These are phyloP conservation scores for Geotrichum siamense DNA, from an alignment of 1,139 yeast species.

Conservation along the genomic window DNA sequence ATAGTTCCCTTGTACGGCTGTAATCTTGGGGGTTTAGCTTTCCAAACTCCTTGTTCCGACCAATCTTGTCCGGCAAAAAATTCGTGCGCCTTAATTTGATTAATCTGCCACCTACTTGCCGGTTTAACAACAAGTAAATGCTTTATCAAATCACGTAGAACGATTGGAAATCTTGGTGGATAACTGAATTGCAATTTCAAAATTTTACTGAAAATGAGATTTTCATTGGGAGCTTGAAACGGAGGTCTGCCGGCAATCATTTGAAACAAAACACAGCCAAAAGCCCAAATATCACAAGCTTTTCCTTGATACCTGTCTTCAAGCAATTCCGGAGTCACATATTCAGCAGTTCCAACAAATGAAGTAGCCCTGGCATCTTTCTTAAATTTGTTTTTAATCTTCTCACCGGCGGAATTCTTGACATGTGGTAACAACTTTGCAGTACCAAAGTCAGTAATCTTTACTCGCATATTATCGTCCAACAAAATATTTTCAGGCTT, in stretches of 20 bases:
- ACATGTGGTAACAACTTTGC: constrained; percentile 61
- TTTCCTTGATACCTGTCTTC: constrained; percentile 79
- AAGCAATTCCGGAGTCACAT: constrained; percentile 87
- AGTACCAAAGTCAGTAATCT: constrained; percentile 97
- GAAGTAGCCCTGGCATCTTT: constrained; percentile 67
- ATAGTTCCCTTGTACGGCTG: constrained; percentile 56
- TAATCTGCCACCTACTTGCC: constrained; percentile 53
- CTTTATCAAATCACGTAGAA: constrained; percentile 65
- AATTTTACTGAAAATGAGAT: constrained; percentile 86
- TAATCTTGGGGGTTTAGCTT: constrained; percentile 60
- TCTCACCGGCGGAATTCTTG: constrained; percentile 31
- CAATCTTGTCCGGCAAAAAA: constrained; percentile 68
- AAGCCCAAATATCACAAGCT: constrained; percentile 91
- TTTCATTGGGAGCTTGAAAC: constrained; percentile 89
- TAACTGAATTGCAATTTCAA: constrained; percentile 76
- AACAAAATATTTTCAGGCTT: constrained; percentile 85
- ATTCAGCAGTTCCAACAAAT: constrained; percentile 80
- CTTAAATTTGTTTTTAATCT: constrained; percentile 30
- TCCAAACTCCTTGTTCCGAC: constrained; percentile 65
- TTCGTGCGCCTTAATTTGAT: constrained; percentile 62
- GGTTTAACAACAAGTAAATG: constrained; percentile 61
- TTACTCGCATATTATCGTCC: constrained; percentile 70
- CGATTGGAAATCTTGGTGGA: constrained; percentile 68
- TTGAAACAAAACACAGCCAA: constrained; percentile 91
- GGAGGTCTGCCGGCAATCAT: constrained; percentile 95